phyloP scores from a whole-genome alignment of 176 grass and related monocot species.

The Secale cereale region DNA sequence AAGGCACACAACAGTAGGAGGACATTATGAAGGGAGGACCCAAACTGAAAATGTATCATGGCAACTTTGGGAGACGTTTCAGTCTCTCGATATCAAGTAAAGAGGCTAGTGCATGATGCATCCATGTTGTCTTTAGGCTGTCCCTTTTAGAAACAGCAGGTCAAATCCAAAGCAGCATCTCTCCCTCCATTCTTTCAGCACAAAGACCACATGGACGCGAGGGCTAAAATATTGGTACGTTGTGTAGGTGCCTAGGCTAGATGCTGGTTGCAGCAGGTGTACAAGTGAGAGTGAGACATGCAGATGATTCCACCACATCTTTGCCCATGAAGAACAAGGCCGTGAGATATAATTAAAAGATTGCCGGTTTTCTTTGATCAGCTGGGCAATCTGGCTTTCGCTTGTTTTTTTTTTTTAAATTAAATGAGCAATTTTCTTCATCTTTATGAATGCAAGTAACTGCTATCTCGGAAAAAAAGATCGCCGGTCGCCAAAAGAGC shows the following conservation, averaged over 20 bases:
- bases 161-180: conserved; percentile 28
- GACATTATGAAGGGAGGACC: background rate
- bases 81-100: too few relatives aligned
- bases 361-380: too few relatives aligned
- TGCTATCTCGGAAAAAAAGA: too few relatives aligned
- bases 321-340: conserved; percentile 20
- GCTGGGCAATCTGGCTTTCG: too few relatives aligned
- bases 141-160: conserved; percentile 21
- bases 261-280: background rate
- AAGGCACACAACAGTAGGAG: background rate
- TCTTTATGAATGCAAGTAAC: too few relatives aligned
- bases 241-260: background rate
- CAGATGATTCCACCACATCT: background rate
- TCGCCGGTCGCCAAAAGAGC: too few relatives aligned
- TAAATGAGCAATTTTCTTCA: too few relatives aligned
- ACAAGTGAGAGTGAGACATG: background rate
- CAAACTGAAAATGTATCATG: background rate
- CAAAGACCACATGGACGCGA: conserved; percentile 38
- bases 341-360: background rate
- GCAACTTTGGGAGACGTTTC: too few relatives aligned
- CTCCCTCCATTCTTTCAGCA: conserved; percentile 12
- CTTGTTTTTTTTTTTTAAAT: too few relatives aligned
- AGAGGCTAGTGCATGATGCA: too few relatives aligned
- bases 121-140: background rate
- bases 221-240: background rate